A percentile compares a stretch with the other conserved stretches of the same genome.
These are phyloP conservation scores for Wickerhamiella occidentalis DNA, from an alignment of 805 yeast genomes.

Conservation along the genomic window DNA sequence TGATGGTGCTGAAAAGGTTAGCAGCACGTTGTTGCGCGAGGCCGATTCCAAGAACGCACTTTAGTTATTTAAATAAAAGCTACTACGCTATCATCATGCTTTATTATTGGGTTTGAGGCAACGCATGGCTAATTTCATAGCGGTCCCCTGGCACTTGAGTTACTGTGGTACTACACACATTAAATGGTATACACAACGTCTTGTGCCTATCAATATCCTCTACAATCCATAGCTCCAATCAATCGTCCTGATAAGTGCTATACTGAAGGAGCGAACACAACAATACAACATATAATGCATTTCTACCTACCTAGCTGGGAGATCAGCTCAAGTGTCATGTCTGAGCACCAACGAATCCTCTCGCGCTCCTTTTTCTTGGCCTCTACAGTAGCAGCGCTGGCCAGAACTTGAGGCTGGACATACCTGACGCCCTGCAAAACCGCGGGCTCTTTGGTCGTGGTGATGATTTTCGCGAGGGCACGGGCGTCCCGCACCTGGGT, in stretches of 20 bases:
- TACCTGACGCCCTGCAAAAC: constrained; percentile 55
- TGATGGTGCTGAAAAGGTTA: constrained; percentile 49
- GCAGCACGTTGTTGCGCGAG: constrained; percentile 69
- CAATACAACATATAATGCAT: no score
- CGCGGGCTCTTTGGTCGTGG: constrained; percentile 47
- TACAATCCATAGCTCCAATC: no score
- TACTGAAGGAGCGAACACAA: no score
- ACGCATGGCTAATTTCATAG: no score
- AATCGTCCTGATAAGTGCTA: no score
- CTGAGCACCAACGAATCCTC: constrained; percentile 54
- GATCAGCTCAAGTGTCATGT: constrained; percentile 11
- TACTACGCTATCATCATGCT: no score
- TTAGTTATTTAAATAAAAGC: no score
- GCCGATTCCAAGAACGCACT: constrained; percentile 23
- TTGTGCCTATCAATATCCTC: no score
- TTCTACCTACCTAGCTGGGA: neutral
- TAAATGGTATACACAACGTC: no score
- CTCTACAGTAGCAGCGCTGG: constrained; percentile 36
- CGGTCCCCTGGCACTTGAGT: no score
- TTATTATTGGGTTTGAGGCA: no score
- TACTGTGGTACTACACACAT: no score
- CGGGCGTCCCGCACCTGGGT: constrained; percentile 36
- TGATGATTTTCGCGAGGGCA: constrained; percentile 36
- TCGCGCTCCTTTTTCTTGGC: constrained; percentile 38
- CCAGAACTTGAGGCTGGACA: constrained; percentile 37